A percentile compares a stretch with the other conserved stretches of the same genome.
phyloP scores from a whole-genome alignment of 352 stramenopile species.

The Phytopythium mirpurense region DNA sequence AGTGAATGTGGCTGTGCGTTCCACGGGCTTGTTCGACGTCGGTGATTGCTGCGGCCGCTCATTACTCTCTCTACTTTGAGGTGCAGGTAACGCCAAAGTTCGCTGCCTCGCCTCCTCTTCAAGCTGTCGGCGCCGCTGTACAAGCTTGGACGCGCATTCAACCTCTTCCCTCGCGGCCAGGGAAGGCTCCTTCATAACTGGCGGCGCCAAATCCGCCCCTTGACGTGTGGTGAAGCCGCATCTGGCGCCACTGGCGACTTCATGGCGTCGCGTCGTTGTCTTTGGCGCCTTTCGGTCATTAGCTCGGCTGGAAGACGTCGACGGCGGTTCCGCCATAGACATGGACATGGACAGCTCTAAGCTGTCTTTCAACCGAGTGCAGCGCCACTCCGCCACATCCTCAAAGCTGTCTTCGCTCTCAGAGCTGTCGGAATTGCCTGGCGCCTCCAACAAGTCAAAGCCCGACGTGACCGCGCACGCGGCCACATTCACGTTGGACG shows the following conservation, averaged over 20 bases:
- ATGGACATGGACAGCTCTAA: slow-evolving; percentile 65
- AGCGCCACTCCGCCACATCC: slow-evolving; percentile 9
- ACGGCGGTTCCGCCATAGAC: slow-evolving; percentile 14
- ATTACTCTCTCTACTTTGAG: not conserved
- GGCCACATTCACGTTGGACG: not conserved
- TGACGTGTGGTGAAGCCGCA: too few relatives aligned
- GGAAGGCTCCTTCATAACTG: not conserved
- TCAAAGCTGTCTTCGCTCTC: slow-evolving; percentile 17
- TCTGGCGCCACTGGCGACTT: not conserved
- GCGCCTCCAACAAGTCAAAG: slow-evolving; percentile 32
- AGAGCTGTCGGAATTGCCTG: slow-evolving; percentile 18
- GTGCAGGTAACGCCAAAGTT: not conserved
- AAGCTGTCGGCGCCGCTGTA: slow-evolving; percentile 39
- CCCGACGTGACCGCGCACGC: not conserved
- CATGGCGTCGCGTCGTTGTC: too few relatives aligned
- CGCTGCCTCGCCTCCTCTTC: slow-evolving; percentile 14
- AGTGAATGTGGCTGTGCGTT: not conserved
- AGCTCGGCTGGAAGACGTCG: not conserved
- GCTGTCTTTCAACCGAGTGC: slow-evolving; percentile 32
- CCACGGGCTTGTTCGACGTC: not conserved
- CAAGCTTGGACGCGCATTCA: slow-evolving; percentile 22
- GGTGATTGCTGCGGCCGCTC: not conserved
- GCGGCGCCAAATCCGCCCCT: not conserved
- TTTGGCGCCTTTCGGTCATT: not conserved
- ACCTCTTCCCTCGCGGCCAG: not conserved